Base-by-base conservation (phyloP, 2,329 filamentous ascomycete species). In the Magnaporthiopsis rhizophila region DNA sequence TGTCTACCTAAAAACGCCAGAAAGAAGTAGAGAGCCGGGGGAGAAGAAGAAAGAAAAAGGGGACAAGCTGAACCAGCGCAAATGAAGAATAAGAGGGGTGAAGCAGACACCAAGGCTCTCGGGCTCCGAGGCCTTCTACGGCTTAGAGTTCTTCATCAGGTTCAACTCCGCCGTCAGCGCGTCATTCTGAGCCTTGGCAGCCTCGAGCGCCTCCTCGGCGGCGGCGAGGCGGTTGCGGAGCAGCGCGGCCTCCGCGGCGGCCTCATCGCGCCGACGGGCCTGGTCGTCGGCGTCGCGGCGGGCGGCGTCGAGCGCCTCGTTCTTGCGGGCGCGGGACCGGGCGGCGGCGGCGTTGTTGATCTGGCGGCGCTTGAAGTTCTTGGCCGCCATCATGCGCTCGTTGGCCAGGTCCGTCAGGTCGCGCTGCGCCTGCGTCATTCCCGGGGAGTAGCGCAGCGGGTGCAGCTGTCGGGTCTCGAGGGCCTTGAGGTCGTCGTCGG, bases 271-370 rank as follows among this genome's bases (percentile, higher is more conserved):
- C 26, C n/a, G 38, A 12, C 58, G 34, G 15, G 21, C 36, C 24
- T 58, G 34, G 34, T 38, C 24, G 32, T 58, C 57, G 15, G 30
- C 34, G 24, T 63, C 36, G 21, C 38, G 15, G 12, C 34, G 9
- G 8, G 62, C 62, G 15, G 30, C 32, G 56, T 63, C 62, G 2
- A 58, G 62, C 7, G 58, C 62, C 50, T 59, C 62, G 24, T 45
- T 36, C 26, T 63, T 63, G 32, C 58, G 58, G 24, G 30, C 34
- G 34, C 62, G 62, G 13, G 62, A 58, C 57, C 50, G 45, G 62
- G 62, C 62, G 26, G 62, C 62, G 30, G 62, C 53, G 21, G 56
- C 56, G 24, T 63, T 63, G 62, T 63, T 63, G 62, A 58, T 36
- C 62, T 59, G 56, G 53, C 62, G 56, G 9, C 62, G 62, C 56